A percentile compares a stretch with the other conserved stretches of the same genome.
Conservation (phyloP, 345 rosid species). For the Geranium rotundifolium region DNA sequence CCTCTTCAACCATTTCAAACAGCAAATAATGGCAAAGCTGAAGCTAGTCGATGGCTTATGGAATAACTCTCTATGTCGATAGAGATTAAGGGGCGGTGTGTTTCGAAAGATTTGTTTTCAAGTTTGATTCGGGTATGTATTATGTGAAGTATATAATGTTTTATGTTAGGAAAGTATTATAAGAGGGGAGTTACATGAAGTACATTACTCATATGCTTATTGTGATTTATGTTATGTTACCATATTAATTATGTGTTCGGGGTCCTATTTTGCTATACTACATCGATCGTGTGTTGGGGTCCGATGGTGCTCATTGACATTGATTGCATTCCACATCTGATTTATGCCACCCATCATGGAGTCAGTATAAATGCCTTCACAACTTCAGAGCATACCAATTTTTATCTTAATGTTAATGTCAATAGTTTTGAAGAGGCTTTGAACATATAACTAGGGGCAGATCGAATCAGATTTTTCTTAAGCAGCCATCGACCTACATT, state of each 20-base stretch:
- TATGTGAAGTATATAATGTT: constrained; percentile 75
- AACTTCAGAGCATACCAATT: constrained; percentile 54
- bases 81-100: too few species aligned
- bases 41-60: too few species aligned
- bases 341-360: constrained; percentile 50
- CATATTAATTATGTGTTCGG: background rate
- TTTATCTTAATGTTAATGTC: constrained; percentile 49
- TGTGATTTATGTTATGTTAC: background rate
- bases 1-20: too few species aligned
- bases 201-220: constrained; percentile 48
- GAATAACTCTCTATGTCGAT: too few species aligned
- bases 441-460: constrained; percentile 37
- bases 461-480: too few species aligned
- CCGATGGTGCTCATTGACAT: background rate
- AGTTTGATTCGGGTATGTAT: too few species aligned
- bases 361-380: constrained; percentile 76
- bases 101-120: too few species aligned
- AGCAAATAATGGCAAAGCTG: too few species aligned
- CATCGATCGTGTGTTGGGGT: background rate
- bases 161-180: constrained; percentile 76
- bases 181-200: constrained; percentile 74
- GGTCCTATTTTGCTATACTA: background rate
- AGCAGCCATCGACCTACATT: too few species aligned
- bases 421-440: constrained; percentile 68
- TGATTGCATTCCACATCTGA: background rate